phyloP scores from a whole-genome alignment of 768 basidiomycete species.

The Termitomyces titanicus region DNA sequence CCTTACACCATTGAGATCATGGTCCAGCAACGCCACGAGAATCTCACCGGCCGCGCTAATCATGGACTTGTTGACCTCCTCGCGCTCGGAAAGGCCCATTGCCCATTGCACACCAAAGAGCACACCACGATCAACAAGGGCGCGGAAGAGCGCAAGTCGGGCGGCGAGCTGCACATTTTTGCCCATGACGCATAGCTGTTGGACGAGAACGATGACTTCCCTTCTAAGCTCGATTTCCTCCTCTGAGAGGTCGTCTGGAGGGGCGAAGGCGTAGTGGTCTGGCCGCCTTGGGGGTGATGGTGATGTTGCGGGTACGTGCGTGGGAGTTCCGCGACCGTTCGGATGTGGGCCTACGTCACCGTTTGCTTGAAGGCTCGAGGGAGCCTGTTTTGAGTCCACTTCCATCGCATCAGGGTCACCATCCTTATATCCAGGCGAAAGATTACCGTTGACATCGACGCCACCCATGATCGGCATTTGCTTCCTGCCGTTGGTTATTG shows the following conservation, averaged over 20 bases:
- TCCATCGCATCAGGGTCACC: constrained; percentile 34
- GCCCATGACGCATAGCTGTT: constrained; percentile 92
- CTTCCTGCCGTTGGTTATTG: constrained; percentile 19
- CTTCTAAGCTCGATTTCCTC: constrained; percentile 55
- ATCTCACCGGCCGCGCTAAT: constrained; percentile 85
- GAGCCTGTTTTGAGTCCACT: constrained; percentile 28
- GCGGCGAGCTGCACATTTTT: constrained; percentile 93
- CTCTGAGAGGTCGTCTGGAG: constrained; percentile 52
- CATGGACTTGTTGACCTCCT: constrained; percentile 47
- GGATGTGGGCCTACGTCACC: constrained; percentile 18
- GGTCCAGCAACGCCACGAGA: constrained; percentile 80
- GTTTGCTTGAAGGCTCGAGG: constrained; percentile 27
- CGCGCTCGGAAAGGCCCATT: constrained; percentile 62
- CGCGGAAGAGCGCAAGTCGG: constrained; percentile 81
- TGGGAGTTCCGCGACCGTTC: constrained; percentile 20
- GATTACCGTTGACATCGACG: constrained; percentile 23
- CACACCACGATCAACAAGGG: constrained; percentile 84
- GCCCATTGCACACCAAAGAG: constrained; percentile 94
- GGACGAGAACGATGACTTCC: constrained; percentile 83
- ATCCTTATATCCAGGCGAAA: constrained; percentile 20
- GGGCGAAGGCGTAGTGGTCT: constrained; percentile 47
- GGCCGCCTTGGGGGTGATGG: constrained; percentile 18
- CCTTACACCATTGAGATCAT: constrained; percentile 85
- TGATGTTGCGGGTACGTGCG: neutral
- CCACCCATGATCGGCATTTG: constrained; percentile 36